A percentile compares a stretch with the other conserved stretches of the same genome.
Conservation (phyloP, 257 asterid species). For the Solanum raphanifolium region DNA sequence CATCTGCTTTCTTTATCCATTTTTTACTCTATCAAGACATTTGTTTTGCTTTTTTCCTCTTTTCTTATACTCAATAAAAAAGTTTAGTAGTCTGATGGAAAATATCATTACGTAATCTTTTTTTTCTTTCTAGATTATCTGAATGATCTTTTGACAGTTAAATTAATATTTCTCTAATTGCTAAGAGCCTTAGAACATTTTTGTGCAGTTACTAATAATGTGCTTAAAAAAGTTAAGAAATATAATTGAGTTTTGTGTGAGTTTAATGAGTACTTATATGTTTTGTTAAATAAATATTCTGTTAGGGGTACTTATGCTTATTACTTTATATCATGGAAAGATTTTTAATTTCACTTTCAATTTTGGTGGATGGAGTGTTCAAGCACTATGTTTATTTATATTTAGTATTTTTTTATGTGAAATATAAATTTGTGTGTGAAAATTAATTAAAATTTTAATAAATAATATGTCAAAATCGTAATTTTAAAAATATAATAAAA, state of each 20-base stretch:
- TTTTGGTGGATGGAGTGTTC: too few relatives aligned
- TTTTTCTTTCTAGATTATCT: background rate
- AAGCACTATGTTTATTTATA: background rate
- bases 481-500: too few relatives aligned
- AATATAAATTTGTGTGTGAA: too few relatives aligned
- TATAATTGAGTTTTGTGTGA: background rate
- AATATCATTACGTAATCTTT: background rate
- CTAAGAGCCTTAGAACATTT: background rate
- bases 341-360: too few relatives aligned
- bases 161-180: background rate
- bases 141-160: background rate
- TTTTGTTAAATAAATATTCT: background rate
- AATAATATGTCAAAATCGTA: too few relatives aligned
- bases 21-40: background rate
- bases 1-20: background rate
- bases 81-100: background rate
- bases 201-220: background rate
- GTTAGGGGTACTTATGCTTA: background rate
- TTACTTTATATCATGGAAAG: too few relatives aligned
- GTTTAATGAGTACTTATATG: background rate
- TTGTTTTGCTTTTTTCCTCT: background rate
- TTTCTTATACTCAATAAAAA: background rate
- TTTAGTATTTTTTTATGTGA: background rate
- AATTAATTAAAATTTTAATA: too few relatives aligned
- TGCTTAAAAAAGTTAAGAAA: background rate